Conservation (phyloP, 2,329 filamentous ascomycete species). For the Aspergillus sp. region DNA sequence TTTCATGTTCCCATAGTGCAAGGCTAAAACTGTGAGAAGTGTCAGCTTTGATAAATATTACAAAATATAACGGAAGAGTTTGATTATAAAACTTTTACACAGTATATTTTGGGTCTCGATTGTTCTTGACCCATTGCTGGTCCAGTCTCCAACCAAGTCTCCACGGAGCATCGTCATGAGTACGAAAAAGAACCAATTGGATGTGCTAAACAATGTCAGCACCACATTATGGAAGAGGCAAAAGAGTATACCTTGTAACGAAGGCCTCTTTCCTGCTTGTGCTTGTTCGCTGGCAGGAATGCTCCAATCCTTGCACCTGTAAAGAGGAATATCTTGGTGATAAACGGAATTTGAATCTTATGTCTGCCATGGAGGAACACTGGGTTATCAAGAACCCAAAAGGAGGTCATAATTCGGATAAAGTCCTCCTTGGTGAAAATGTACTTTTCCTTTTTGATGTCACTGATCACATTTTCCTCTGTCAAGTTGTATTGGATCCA, state of each 20-base stretch:
- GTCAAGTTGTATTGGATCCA: not conserved
- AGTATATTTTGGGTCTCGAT: not conserved
- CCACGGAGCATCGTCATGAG: not conserved
- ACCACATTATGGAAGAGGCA: not conserved
- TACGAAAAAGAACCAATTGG: not conserved
- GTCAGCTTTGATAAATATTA: not conserved
- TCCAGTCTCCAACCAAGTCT: not conserved
- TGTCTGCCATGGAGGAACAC: not conserved
- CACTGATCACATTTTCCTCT: not conserved
- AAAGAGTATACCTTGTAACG: conserved; percentile 1
- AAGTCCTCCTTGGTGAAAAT: not conserved
- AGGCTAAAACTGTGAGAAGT: not conserved
- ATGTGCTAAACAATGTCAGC: not conserved
- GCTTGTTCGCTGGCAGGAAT: not conserved
- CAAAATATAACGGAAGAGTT: not conserved
- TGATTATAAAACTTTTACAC: not conserved
- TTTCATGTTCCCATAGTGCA: too few relatives aligned
- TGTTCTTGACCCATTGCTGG: not conserved
- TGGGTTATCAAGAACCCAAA: not conserved
- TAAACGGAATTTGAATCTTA: not conserved
- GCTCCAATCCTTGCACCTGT: not conserved
- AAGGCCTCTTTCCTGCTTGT: conserved; percentile 1
- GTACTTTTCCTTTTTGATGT: not conserved
- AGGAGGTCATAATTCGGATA: not conserved
- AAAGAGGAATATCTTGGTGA: not conserved